Base-by-base conservation (phyloP, 106 monocot species). In the Allium fistulosum region DNA sequence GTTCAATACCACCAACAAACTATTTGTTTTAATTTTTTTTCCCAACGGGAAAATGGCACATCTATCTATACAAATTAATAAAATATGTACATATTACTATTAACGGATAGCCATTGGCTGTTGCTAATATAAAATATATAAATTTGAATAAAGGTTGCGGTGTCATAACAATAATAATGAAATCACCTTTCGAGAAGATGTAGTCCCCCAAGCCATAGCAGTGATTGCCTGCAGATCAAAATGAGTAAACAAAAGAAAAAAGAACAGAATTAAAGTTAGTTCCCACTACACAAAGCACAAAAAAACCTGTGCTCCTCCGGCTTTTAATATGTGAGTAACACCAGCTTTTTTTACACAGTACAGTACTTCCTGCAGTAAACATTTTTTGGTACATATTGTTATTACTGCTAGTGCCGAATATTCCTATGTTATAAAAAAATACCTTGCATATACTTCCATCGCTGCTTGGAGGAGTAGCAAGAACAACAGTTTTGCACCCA, bases 261-360 rank as follows among this genome's bases (percentile, higher is more conserved):
- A 10, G 26, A 65, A 17, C 3, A n/a, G 66, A 11, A 61, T 59
- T 60, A 28, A 27, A 11, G 49, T 46, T 17, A 22, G 22, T 1
- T 22, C 22, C 22, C 22, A 22, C 22, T 22, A 22, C 22, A 22
- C 22, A 22, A 22, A 22, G 22, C 22, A 22, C 22, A 22, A 22
- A 22, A 70, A 57, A 17, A 92, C 97, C 89, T 99, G 97, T 77
- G 92, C 97, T 75, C 97, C 97, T 15, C 97, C 97, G 58, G 92
- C 97, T 78, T 90, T 99, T 50, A 99, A 79, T 71, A 99, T 85
- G 57, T 99, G 97, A 11, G 92, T 93, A 0, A 99, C 97, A 65
- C 97, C 97, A 68, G 93, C 84, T 65, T 90, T 99, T 73, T 99
- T 99, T 48, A 88, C 86, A 79, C 97, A 99, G 70, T 99, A 99